These are phyloP conservation scores for Omphalotus olearius DNA, from an alignment of 1,284 basidiomycete species.

Conservation along the genomic window DNA sequence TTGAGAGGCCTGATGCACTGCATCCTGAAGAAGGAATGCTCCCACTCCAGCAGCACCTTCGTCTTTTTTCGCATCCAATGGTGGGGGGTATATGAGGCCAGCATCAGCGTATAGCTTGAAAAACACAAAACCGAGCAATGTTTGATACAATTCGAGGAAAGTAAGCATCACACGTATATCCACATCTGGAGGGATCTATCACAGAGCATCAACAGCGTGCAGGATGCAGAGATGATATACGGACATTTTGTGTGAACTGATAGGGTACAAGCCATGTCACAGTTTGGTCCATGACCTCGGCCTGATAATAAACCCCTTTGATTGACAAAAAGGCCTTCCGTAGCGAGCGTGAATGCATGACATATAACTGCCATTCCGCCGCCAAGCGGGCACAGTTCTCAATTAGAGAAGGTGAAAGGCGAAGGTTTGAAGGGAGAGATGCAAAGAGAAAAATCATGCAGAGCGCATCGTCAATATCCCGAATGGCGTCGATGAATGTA, in stretches of 20 bases:
- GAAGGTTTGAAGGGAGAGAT: conserved; percentile 79
- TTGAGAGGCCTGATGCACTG: conserved; percentile 27
- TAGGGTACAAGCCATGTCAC: conserved; percentile 98
- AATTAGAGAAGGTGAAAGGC: conserved; percentile 81
- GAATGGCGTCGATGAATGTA: conserved; percentile 92
- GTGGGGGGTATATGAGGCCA: conserved; percentile 93
- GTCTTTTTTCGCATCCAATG: conserved; percentile 81
- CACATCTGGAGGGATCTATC: conserved; percentile 90
- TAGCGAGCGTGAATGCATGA: conserved; percentile 85
- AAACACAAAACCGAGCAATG: conserved; percentile 91
- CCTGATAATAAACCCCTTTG: conserved; percentile 99
- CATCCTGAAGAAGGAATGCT: conserved; percentile 79
- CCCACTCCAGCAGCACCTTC: conserved; percentile 88
- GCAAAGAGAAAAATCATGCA: conserved; percentile 95
- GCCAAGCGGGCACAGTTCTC: conserved; percentile 89
- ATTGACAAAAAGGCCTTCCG: conserved; percentile 96
- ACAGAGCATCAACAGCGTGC: conserved; percentile 5
- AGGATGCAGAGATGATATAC: conserved; percentile 20
- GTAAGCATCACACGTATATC: conserved; percentile 99
- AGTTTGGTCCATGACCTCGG: conserved; percentile 88
- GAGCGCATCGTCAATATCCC: conserved; percentile 96
- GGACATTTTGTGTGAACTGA: conserved; percentile 93
- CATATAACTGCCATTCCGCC: conserved; percentile 93
- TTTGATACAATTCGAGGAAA: conserved; percentile 98
- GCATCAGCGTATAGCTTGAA: conserved; percentile 98